Percentiles rank a stretch among this genome's conserved stretches.
phyloP scores from a whole-genome alignment of 2,329 filamentous ascomycete species.

The Xylaria polymorpha region DNA sequence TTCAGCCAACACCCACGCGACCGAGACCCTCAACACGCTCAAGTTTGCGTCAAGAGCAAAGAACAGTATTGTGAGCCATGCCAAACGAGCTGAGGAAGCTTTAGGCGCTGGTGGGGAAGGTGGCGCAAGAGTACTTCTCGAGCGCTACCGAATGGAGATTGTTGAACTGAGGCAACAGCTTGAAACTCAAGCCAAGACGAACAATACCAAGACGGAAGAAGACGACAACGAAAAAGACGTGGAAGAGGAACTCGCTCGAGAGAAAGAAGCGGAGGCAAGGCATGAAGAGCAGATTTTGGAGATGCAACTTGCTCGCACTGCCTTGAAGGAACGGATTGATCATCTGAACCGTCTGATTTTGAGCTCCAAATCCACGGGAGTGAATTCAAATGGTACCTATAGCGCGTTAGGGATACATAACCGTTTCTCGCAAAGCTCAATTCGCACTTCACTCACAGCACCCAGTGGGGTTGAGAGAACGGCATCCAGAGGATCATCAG shows the following conservation, averaged over 20 bases:
- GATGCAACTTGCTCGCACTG: slow-evolving; percentile 96
- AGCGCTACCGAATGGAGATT: slow-evolving; percentile 95
- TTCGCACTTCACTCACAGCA: slow-evolving; percentile 76
- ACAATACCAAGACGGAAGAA: slow-evolving; percentile 70
- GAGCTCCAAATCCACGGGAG: slow-evolving; percentile 94
- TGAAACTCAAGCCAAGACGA: slow-evolving; percentile 80
- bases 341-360: slow-evolving; percentile 95
- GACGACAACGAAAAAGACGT: slow-evolving; percentile 72
- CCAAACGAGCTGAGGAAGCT: slow-evolving; percentile 93
- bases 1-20: slow-evolving; percentile 77
- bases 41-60: slow-evolving; percentile 97
- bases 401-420: slow-evolving; percentile 74
- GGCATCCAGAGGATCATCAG: slow-evolving; percentile 73
- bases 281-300: slow-evolving; percentile 98
- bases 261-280: slow-evolving; percentile 83
- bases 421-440: slow-evolving; percentile 71
- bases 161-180: slow-evolving; percentile 82
- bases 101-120: slow-evolving; percentile 83
- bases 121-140: slow-evolving; percentile 85
- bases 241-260: slow-evolving; percentile 77
- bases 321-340: slow-evolving; percentile 95
- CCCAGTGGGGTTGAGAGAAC: slow-evolving; percentile 72
- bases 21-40: slow-evolving; percentile 92
- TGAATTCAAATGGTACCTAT: slow-evolving; percentile 81
- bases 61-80: slow-evolving; percentile 97